A percentile compares a stretch with the other conserved stretches of the same genome.
Conservation (phyloP, 108 stramenopile genomes). For the Aurantiochytrium sp. region DNA sequence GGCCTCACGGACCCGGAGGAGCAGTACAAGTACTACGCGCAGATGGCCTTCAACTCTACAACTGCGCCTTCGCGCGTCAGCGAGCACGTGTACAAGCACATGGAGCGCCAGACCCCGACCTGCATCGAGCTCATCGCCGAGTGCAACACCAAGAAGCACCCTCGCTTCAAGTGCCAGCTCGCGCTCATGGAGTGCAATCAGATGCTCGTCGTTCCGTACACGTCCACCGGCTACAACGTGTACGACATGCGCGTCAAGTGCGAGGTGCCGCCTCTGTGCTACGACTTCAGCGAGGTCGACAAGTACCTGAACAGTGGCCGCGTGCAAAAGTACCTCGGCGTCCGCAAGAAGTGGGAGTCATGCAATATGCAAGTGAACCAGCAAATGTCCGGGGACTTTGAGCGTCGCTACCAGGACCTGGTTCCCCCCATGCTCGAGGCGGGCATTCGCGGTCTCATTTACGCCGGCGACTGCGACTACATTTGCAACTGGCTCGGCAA, state of each 20-base stretch:
- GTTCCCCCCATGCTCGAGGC: conserved; percentile 76
- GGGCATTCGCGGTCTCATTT: conserved; percentile 79
- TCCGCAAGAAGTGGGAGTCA: conserved; percentile 34
- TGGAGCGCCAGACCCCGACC: conserved; percentile 66
- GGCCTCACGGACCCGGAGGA: conserved; percentile 80
- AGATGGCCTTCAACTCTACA: conserved; percentile 73
- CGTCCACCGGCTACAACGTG: conserved; percentile 78
- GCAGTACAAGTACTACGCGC: conserved; percentile 80
- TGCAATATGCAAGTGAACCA: conserved; percentile 34
- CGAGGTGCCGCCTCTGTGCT: conserved; percentile 76
- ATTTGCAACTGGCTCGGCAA: conserved; percentile 96
- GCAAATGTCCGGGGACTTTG: neutral
- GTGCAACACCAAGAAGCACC: conserved; percentile 66
- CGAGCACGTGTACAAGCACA: conserved; percentile 47
- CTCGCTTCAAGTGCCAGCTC: conserved; percentile 67
- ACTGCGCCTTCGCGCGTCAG: neutral
- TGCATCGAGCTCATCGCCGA: conserved; percentile 72
- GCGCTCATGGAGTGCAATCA: conserved; percentile 72
- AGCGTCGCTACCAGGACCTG: conserved; percentile 57
- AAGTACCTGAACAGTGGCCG: conserved; percentile 70
- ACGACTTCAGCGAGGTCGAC: conserved; percentile 78
- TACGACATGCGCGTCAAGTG: conserved; percentile 87
- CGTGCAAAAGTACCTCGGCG: conserved; percentile 42
- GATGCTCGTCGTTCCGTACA: conserved; percentile 76
- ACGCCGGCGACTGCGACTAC: conserved; percentile 93